These are phyloP conservation scores for Aspergillus terreus DNA, from an alignment of 2,329 filamentous ascomycete species.

Conservation along the genomic window DNA sequence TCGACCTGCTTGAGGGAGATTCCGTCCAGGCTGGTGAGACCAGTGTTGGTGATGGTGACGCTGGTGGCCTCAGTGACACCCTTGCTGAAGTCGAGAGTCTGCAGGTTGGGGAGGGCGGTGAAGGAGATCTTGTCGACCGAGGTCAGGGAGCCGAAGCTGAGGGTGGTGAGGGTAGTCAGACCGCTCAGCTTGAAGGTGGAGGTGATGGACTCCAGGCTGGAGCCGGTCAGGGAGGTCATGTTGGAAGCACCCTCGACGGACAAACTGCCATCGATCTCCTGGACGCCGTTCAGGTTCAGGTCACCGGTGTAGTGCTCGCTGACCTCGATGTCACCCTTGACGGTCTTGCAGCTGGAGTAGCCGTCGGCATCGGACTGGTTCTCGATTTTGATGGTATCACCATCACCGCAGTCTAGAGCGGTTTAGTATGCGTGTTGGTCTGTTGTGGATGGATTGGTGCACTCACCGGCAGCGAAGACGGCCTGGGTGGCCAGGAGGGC, in stretches of 20 bases:
- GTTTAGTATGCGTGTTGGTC: not conserved
- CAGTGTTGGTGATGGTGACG: slow-evolving; percentile 81
- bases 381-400: slow-evolving; percentile 47
- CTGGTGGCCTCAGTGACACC: slow-evolving; percentile 63
- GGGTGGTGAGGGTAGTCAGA: slow-evolving; percentile 63
- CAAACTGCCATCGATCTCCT: slow-evolving; percentile 58
- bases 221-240: slow-evolving; percentile 61
- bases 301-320: slow-evolving; percentile 52
- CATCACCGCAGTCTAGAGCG: slow-evolving; percentile 17
- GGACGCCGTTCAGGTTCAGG: slow-evolving; percentile 60
- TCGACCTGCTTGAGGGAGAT: slow-evolving; percentile 74
- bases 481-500: slow-evolving; percentile 52
- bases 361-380: slow-evolving; percentile 61
- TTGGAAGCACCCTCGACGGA: slow-evolving; percentile 52
- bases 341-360: slow-evolving; percentile 63
- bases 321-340: slow-evolving; percentile 67
- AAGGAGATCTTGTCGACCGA: slow-evolving; percentile 66
- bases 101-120: slow-evolving; percentile 65
- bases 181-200: slow-evolving; percentile 67
- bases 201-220: slow-evolving; percentile 61
- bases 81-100: slow-evolving; percentile 57
- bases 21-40: slow-evolving; percentile 71
- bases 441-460: not conserved
- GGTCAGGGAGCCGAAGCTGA: slow-evolving; percentile 64
- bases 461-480: slow-evolving; percentile 46